These are phyloP conservation scores for Nepenthes alata DNA, from an alignment of 179 eudicot species.

Conservation along the genomic window DNA sequence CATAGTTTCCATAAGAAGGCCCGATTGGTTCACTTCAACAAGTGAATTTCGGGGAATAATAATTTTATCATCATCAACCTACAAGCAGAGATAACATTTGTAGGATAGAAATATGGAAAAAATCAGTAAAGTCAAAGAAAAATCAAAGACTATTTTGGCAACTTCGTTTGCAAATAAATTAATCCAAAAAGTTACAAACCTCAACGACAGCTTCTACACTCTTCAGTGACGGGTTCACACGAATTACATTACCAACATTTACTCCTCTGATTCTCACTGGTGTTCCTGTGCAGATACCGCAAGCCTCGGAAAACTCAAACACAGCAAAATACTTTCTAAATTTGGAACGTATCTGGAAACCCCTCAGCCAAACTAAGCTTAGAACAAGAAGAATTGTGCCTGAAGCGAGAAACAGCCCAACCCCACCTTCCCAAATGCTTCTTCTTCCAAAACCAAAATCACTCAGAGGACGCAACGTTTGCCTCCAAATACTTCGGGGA, in stretches of 20 bases:
- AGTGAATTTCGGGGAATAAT: conserved; percentile 75
- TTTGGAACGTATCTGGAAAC: conserved; percentile 57
- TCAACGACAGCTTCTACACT: conserved; percentile 73
- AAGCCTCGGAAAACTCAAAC: conserved; percentile 74
- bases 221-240: conserved; percentile 63
- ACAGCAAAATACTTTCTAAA: conserved; percentile 64
- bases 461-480: conserved; percentile 50
- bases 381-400: conserved; percentile 63
- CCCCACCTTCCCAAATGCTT: conserved; percentile 95
- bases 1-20: conserved; percentile 89
- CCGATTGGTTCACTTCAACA: conserved; percentile 91
- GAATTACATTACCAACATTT: conserved; percentile 71
- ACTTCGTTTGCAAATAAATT: background rate
- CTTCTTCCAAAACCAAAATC: conserved; percentile 79
- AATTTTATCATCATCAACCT: conserved; percentile 85
- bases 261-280: conserved; percentile 87
- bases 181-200: conserved; percentile 26
- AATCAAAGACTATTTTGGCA: background rate
- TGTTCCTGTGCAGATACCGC: conserved; percentile 72
- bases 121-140: background rate
- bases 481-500: conserved; percentile 62
- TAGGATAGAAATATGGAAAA: background rate
- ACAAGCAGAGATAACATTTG: conserved; percentile 11
- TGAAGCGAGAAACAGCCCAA: conserved; percentile 72
- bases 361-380: conserved; percentile 75